Conservation (phyloP, 768 basidiomycete genomes). For the Trametopsis cervina region DNA sequence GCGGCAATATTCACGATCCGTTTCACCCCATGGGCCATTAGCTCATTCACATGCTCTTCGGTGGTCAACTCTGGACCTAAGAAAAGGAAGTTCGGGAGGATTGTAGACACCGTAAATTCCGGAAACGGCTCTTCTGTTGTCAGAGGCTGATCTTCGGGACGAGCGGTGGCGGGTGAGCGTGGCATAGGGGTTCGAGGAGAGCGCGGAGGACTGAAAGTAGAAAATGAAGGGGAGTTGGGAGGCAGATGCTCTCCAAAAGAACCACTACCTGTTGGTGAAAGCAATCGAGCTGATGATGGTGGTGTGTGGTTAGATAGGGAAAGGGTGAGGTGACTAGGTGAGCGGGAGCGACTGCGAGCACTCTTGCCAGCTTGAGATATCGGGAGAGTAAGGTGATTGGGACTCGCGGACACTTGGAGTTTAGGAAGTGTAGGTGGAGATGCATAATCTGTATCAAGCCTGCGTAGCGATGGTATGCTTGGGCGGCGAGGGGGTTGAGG, state of each 20-base stretch:
- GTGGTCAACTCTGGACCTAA: conserved; percentile 83
- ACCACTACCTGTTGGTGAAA: conserved; percentile 17
- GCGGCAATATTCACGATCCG: conserved; percentile 87
- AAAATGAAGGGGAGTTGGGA: conserved; percentile 24
- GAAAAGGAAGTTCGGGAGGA: conserved; percentile 86
- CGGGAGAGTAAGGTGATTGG: conserved; percentile 53
- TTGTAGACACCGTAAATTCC: conserved; percentile 79
- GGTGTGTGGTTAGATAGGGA: conserved; percentile 54
- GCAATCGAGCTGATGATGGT: conserved; percentile 42
- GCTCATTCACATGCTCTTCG: conserved; percentile 66
- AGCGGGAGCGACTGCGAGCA: conserved; percentile 29
- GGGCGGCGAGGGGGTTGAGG: conserved; percentile 50
- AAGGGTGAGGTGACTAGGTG: conserved; percentile 57
- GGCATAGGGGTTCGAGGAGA: conserved; percentile 35
- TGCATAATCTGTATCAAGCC: conserved; percentile 55
- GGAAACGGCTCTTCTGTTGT: conserved; percentile 51
- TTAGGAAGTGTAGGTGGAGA: conserved; percentile 41
- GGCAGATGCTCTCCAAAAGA: conserved; percentile 24
- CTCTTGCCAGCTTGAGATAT: conserved; percentile 13
- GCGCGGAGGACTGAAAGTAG: conserved; percentile 28
- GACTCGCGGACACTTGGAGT: conserved; percentile 54
- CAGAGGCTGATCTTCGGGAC: conserved; percentile 56
- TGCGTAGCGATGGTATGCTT: conserved; percentile 55
- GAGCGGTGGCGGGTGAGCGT: conserved; percentile 57
- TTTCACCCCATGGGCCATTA: conserved; percentile 71